Conservation (phyloP, 257 asterid genomes). For the Scutellaria galericulata region DNA sequence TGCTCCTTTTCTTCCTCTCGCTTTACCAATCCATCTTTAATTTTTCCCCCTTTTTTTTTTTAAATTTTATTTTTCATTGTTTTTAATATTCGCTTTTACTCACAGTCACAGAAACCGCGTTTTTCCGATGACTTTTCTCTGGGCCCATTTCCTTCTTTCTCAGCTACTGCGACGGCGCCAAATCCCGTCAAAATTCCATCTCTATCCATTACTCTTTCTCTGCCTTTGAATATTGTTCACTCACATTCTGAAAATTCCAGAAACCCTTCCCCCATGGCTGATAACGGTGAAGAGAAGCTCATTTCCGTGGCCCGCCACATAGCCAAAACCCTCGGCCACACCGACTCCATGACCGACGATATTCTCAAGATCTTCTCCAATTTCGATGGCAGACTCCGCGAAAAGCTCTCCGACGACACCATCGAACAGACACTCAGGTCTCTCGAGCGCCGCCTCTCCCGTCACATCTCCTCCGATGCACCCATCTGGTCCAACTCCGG, state of each 20-base stretch:
- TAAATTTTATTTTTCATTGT: not conserved
- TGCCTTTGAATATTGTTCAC: not conserved
- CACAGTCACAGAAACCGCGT: conserved; percentile 38
- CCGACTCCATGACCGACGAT: conserved; percentile 79
- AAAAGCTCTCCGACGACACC: conserved; percentile 57
- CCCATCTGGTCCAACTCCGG: conserved; percentile 56
- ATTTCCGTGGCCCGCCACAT: conserved; percentile 84
- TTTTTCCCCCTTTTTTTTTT: not conserved
- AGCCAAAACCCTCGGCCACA: conserved; percentile 80
- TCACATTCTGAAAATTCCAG: not conserved
- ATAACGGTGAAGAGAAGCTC: conserved; percentile 80
- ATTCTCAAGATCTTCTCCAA: conserved; percentile 77
- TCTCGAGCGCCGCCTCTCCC: conserved; percentile 69
- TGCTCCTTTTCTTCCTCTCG: conserved; percentile 9
- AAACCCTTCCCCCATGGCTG: conserved; percentile 53
- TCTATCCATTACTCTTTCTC: not conserved
- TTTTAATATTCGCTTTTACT: not conserved
- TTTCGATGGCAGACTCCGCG: conserved; percentile 73
- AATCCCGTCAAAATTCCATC: conserved; percentile 13
- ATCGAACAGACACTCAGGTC: conserved; percentile 61
- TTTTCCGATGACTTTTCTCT: conserved; percentile 29
- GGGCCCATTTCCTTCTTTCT: conserved; percentile 34
- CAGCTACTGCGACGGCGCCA: conserved; percentile 37
- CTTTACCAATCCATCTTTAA: not conserved
- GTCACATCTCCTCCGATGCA: conserved; percentile 44